phyloP scores from a whole-genome alignment of 768 basidiomycete species.

The Rhodotorula kratochvilovae region DNA sequence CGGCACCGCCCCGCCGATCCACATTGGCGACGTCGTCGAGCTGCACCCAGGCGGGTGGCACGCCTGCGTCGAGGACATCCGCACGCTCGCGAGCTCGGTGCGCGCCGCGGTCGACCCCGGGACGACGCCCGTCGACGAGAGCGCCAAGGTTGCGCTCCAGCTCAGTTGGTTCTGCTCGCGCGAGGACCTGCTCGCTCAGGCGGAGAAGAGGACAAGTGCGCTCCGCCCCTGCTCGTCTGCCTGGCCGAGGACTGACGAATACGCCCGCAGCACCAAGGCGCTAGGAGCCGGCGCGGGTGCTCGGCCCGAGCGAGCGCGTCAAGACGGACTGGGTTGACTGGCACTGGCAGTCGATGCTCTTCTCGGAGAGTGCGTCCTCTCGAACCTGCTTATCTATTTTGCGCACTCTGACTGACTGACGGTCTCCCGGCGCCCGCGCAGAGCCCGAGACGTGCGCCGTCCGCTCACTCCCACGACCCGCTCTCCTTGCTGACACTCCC shows the following conservation, averaged over 20 bases:
- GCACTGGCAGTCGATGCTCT: not conserved
- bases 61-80: not conserved
- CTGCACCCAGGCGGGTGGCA: not conserved
- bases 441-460: not conserved
- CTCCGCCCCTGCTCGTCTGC: not conserved
- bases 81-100: not conserved
- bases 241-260: too few species aligned
- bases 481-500: not conserved
- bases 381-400: too few species aligned
- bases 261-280: too few species aligned
- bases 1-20: not conserved
- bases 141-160: not conserved
- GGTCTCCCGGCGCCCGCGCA: not conserved
- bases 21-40: conserved; percentile 6
- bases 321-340: not conserved
- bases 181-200: not conserved
- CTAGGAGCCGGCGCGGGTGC: too few species aligned
- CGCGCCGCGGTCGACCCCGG: not conserved
- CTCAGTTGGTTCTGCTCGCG: not conserved
- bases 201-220: not conserved
- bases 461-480: not conserved
- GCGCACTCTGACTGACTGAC: not conserved
- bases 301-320: conserved; percentile 27
- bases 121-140: too few species aligned
- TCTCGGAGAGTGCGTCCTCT: not conserved